Evolutionary conservation across 495 filamentous ascomycete species (phyloP).

Genomic region (Margaritispora aquatica): DNA sequence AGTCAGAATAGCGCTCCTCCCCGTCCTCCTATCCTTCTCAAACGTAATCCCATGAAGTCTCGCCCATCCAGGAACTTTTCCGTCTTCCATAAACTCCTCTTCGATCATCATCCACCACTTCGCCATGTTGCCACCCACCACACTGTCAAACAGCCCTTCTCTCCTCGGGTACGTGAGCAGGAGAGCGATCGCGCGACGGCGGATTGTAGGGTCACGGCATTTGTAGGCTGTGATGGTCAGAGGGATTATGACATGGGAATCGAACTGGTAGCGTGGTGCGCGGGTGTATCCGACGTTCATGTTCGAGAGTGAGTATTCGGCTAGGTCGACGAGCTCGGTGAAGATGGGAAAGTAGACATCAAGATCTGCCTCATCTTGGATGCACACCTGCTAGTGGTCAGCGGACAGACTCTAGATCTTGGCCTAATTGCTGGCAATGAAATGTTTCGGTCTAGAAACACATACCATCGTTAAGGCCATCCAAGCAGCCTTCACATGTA

Average conservation of each 20-base stretch:
- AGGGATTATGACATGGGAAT: slow-evolving; percentile 6
- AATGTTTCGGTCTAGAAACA: no score
- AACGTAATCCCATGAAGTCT: slow-evolving; percentile 6
- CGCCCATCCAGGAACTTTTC: slow-evolving; percentile 2
- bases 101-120: slow-evolving; percentile 5
- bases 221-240: slow-evolving; percentile 30
- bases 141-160: slow-evolving; percentile 38
- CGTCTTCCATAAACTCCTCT: slow-evolving; percentile 7
- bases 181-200: slow-evolving; percentile 33
- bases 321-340: background rate
- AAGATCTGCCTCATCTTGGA: background rate
- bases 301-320: background rate
- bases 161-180: slow-evolving; percentile 30
- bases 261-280: background rate
- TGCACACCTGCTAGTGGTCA: background rate
- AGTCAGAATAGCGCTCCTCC: background rate
- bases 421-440: no score
- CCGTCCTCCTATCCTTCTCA: slow-evolving; percentile 1
- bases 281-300: background rate
- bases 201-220: slow-evolving; percentile 36
- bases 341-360: background rate
- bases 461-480: background rate
- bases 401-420: background rate
- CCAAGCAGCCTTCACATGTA: background rate
- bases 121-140: slow-evolving; percentile 3